Percentiles rank a stretch among this genome's conserved stretches.
Evolutionary conservation across 768 basidiomycete species (phyloP).

Genomic region (Gloeopeniophorella convolvens): DNA sequence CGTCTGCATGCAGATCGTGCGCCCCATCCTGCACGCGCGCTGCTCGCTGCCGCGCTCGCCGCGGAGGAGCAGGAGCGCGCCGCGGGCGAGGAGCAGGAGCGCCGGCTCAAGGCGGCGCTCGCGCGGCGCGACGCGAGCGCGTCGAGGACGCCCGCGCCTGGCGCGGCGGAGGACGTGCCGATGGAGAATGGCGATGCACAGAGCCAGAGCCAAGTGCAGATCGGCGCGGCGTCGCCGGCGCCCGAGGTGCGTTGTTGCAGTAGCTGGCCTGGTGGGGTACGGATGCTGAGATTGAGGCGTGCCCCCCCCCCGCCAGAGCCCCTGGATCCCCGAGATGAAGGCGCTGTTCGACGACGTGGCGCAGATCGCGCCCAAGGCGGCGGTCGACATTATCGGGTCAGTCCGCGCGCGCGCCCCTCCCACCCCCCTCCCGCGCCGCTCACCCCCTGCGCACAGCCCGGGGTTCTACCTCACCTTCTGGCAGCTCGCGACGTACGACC

Average conservation of each 20-base stretch:
- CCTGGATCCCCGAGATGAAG: constrained; percentile 74
- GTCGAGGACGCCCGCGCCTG: neutral
- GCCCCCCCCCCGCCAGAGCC: constrained; percentile 44
- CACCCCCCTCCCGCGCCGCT: constrained; percentile 1
- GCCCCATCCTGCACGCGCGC: constrained; percentile 67
- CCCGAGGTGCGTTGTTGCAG: constrained; percentile 3
- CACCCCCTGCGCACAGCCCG: constrained; percentile 47
- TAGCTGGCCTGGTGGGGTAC: too few relatives aligned
- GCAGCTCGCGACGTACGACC: constrained; percentile 90
- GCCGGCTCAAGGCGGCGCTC: constrained; percentile 72
- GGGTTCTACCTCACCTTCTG: constrained; percentile 96
- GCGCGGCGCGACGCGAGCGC: constrained; percentile 37
- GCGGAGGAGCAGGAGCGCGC: constrained; percentile 62
- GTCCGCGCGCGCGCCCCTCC: too few relatives aligned
- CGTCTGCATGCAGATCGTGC: constrained; percentile 90
- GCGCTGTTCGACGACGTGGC: constrained; percentile 71
- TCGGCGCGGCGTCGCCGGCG: constrained; percentile 4
- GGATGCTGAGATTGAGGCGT: too few relatives aligned
- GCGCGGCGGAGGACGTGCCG: constrained; percentile 32
- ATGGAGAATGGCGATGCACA: constrained; percentile 49
- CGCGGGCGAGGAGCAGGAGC: constrained; percentile 72
- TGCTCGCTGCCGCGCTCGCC: constrained; percentile 57
- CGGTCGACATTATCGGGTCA: constrained; percentile 65
- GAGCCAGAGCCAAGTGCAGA: constrained; percentile 33
- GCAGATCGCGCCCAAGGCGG: constrained; percentile 61